Conservation (phyloP, 768 basidiomycete genomes). For the Mycena amicta region DNA sequence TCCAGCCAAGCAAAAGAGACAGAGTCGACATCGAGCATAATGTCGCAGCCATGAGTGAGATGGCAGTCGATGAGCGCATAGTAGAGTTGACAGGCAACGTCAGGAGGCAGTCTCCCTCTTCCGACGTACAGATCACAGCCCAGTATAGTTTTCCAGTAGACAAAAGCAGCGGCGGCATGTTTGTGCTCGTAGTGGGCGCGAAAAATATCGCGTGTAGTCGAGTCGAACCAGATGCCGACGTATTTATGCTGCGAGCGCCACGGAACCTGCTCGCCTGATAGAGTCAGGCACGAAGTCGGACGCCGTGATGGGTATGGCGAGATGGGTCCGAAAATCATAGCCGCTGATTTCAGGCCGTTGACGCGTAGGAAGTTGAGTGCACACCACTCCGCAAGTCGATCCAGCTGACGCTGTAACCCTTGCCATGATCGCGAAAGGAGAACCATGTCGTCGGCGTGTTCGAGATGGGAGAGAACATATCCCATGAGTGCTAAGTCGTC, state of each 20-base stretch:
- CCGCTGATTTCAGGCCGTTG: not conserved
- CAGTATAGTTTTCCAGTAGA: constrained; percentile 8
- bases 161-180: not conserved
- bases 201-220: constrained; percentile 7
- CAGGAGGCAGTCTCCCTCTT: constrained; percentile 18
- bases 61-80: constrained; percentile 27
- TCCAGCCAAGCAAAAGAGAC: constrained; percentile 6
- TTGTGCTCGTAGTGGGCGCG: constrained; percentile 7
- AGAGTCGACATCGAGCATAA: constrained; percentile 16
- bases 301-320: not conserved
- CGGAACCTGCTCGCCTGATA: not conserved
- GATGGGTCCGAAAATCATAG: not conserved
- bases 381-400: not conserved
- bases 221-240: constrained; percentile 9
- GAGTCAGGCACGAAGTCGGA: not conserved
- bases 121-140: constrained; percentile 15
- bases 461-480: not conserved
- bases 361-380: not conserved
- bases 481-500: not conserved
- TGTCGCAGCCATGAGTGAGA: constrained; percentile 24
- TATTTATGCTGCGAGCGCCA: constrained; percentile 5
- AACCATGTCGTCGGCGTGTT: not conserved
- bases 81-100: constrained; percentile 20
- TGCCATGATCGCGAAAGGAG: not conserved
- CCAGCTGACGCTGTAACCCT: not conserved